Evolutionary conservation across 495 filamentous ascomycete genomes (phyloP).

Genomic region (Lichina pygmaea): DNA sequence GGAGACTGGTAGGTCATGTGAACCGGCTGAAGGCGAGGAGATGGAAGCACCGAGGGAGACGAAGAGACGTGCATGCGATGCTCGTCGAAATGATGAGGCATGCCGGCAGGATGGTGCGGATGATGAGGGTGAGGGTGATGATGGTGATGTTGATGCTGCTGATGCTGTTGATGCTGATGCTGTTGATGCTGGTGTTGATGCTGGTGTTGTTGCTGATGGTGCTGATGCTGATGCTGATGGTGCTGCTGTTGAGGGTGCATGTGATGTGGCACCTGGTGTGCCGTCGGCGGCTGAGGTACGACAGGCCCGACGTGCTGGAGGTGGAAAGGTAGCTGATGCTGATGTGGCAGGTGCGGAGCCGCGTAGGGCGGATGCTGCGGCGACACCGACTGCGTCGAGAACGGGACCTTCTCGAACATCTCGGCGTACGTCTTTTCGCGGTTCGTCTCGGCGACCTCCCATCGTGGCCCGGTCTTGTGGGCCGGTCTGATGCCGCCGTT

Average conservation of each 20-base stretch:
- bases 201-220: constrained; percentile 32
- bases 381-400: constrained; percentile 26
- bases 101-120: constrained; percentile 30
- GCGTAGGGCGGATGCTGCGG: constrained; percentile 35
- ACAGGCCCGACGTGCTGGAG: constrained; percentile 11
- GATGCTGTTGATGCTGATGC: constrained; percentile 10
- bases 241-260: constrained; percentile 19
- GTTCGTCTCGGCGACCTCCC: constrained; percentile 34
- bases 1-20: constrained; percentile 44
- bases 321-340: constrained; percentile 41
- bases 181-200: constrained; percentile 24
- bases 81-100: constrained; percentile 44
- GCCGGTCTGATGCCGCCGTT: constrained; percentile 56
- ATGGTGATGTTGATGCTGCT: constrained; percentile 32
- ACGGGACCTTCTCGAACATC: constrained; percentile 40
- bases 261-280: constrained; percentile 11
- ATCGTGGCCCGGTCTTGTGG: constrained; percentile 56
- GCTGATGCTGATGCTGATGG: constrained; percentile 34
- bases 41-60: constrained; percentile 49
- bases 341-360: constrained; percentile 39
- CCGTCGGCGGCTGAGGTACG: constrained; percentile 6
- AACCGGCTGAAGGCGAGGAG: constrained; percentile 44
- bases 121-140: constrained; percentile 37
- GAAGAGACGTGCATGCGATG: constrained; percentile 70
- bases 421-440: constrained; percentile 46